phyloP scores from a whole-genome alignment of 2,329 filamentous ascomycete species.

The Fusarium decemcellulare region DNA sequence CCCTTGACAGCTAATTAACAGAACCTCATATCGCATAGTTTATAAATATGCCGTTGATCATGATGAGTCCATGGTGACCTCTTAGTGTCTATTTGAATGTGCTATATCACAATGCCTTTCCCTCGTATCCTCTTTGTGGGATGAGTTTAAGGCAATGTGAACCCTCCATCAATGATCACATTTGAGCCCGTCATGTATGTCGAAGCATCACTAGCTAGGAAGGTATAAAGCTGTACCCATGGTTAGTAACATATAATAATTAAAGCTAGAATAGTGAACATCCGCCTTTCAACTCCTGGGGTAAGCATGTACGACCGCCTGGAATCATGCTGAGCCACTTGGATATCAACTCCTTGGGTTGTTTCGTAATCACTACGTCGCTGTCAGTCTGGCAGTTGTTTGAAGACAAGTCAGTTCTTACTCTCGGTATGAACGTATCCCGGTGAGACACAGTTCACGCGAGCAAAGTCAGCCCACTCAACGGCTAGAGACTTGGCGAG shows the following conservation, averaged over 20 bases:
- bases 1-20: no score
- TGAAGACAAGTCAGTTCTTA: not conserved
- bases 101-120: no score
- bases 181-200: not conserved
- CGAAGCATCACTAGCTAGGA: not conserved
- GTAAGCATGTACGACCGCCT: slow-evolving; percentile 7
- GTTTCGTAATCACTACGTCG: not conserved
- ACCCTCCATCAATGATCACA: not conserved
- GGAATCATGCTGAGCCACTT: slow-evolving; percentile 23
- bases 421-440: slow-evolving; percentile 53
- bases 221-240: not conserved
- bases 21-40: no score
- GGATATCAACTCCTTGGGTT: slow-evolving; percentile 14
- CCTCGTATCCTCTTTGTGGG: no score
- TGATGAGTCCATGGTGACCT: no score
- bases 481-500: slow-evolving; percentile 74
- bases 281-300: slow-evolving; percentile 2
- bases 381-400: no score
- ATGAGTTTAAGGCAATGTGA: not conserved
- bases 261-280: not conserved
- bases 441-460: slow-evolving; percentile 78
- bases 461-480: slow-evolving; percentile 80
- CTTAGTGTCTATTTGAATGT: no score
- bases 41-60: no score
- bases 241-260: not conserved